Base-by-base conservation (phyloP, 1,284 basidiomycete genomes). In the Takashimella tepidaria region DNA sequence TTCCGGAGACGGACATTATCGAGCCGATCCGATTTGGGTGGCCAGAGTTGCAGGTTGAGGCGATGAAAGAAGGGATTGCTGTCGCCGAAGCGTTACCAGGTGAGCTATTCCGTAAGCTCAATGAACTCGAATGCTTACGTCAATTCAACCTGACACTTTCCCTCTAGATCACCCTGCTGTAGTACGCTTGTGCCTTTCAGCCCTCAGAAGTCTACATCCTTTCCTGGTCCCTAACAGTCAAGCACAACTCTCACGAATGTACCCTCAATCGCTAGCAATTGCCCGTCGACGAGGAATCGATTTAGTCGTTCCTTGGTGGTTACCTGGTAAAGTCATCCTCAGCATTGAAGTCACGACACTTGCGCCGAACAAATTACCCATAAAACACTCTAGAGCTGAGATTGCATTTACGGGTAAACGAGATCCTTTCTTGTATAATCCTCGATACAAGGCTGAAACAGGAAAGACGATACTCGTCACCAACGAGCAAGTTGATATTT, bases 21-120 rank as follows among this genome's bases (percentile, higher is more conserved):
- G 22, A 82, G 83, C 57, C 75, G 81, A 1, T 37, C 16, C 52
- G 55, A 3, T 91, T 86, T 68, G 92, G 93, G 1, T 98, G 93
- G 95, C 86, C 89, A 1, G 89, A 92, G 67, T 79, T 98, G 46
- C 93, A 97, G 75, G 82, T 95, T 26, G 89, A 89, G 26, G 84
- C 95, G 26, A 80, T 98, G 37, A 84, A 92, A 46, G 93, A 98
- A 68, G 89, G 91, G 0, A 86, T 97, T 27, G 84, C 87, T 0
- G 84, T 97, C 10, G 88, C 90, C 3, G 92, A 98, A 73, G 83
- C 89, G 16, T 76, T 98, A n/a, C 89, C 91, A 54, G 91, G 92
- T 88, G 61, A 55, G 80, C 77, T n/a, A n/a, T n/a, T n/a, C n/a
- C n/a, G n/a, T n/a, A n/a, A n/a, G n/a, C n/a, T n/a, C n/a, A n/a